These are phyloP conservation scores for Cadophora gregata DNA, from an alignment of 2,329 filamentous ascomycete species.

Conservation along the genomic window DNA sequence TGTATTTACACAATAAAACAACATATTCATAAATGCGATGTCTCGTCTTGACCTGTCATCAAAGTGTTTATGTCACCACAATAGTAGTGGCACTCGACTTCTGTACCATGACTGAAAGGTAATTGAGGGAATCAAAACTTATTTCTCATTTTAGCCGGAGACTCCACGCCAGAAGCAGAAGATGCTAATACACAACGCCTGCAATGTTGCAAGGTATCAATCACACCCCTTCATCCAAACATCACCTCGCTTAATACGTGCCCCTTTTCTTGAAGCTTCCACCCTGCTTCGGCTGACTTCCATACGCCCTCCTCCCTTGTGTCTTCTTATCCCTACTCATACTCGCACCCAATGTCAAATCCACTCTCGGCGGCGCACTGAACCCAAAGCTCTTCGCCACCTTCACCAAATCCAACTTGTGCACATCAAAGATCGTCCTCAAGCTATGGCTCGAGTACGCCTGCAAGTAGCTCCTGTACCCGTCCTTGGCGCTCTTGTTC, in stretches of 20 bases:
- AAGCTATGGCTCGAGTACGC: constrained; percentile 90
- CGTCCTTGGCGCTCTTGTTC: constrained; percentile 81
- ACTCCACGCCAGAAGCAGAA: constrained; percentile 17
- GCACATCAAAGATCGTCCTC: constrained; percentile 82
- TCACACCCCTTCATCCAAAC: constrained; percentile 9
- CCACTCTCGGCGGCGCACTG: constrained; percentile 75
- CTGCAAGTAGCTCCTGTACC: constrained; percentile 90
- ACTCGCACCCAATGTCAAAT: constrained; percentile 78
- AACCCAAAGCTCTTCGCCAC: constrained; percentile 88
- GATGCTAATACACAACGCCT: constrained; percentile 22
- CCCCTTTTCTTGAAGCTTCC: constrained; percentile 44
- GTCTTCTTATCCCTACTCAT: constrained; percentile 76
- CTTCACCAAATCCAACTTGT: constrained; percentile 82
- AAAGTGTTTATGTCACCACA: background rate
- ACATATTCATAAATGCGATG: background rate
- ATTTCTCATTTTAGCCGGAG: background rate
- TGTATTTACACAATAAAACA: background rate
- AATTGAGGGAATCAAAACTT: background rate
- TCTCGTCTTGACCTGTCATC: background rate
- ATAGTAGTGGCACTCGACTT: too few relatives aligned
- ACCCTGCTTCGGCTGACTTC: constrained; percentile 75
- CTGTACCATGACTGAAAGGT: too few relatives aligned
- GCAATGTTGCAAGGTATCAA: constrained; percentile 30
- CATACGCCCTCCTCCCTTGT: constrained; percentile 72
- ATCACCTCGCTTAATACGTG: constrained; percentile 28